Conservation (phyloP, 371 early-diverging fungal species). For the Lichtheimia ramosa region DNA sequence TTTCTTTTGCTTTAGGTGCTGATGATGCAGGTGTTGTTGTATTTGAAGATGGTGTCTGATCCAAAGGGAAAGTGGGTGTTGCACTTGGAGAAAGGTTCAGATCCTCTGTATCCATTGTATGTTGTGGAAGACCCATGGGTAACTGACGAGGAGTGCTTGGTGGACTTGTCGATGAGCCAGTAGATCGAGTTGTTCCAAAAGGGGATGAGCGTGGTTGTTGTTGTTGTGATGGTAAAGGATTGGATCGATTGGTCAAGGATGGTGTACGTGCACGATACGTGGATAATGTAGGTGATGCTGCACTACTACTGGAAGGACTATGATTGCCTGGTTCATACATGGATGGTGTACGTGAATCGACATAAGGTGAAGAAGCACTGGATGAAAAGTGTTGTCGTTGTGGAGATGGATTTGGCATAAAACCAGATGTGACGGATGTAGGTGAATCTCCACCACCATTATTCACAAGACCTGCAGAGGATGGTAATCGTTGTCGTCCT, state of each 20-base stretch:
- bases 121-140: conserved; percentile 14
- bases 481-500: neutral
- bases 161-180: conserved; percentile 9
- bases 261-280: conserved; percentile 23
- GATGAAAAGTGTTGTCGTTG: conserved; percentile 9
- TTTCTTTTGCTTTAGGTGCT: conserved; percentile 13
- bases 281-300: conserved; percentile 15
- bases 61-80: neutral
- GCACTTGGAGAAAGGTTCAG: neutral
- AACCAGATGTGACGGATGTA: neutral
- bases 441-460: neutral
- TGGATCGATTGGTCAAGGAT: conserved; percentile 16
- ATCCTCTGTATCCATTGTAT: conserved; percentile 1
- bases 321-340: conserved; percentile 7
- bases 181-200: conserved; percentile 6
- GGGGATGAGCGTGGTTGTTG: conserved; percentile 2
- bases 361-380: conserved; percentile 1
- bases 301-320: conserved; percentile 1
- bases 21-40: neutral
- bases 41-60: conserved; percentile 5
- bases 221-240: neutral
- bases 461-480: neutral
- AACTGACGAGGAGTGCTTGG: conserved; percentile 16
- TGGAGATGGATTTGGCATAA: conserved; percentile 1
- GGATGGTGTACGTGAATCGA: conserved; percentile 7